Base-by-base conservation (phyloP, 2,329 filamentous ascomycete species). In the Fusarium abutilonis region DNA sequence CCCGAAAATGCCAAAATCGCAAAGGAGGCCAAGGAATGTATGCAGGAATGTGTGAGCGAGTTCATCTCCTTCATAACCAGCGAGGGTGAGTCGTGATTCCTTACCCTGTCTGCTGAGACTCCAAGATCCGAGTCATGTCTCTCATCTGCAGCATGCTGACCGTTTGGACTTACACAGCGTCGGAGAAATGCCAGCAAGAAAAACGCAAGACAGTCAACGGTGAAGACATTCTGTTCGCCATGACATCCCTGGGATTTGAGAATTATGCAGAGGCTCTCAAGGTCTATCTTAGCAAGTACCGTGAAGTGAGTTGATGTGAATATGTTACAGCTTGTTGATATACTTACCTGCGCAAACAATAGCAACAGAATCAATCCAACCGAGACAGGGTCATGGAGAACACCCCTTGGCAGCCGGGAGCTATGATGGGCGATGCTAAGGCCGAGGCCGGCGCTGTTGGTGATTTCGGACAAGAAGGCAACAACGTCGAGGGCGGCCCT, bases 11-110 rank as follows among this genome's bases (percentile, higher is more conserved):
- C 95, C 69, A 99, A 99, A 80, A 99, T 99, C 61, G 93, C 93
- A 58, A 99, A 99, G 76, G 95, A 99, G 76, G 95, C 95, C 52
- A 99, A 99, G 78, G 95, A 99, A 77, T 99, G 95, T 80, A 98
- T 99, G 95, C 95, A 99, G 78, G 95, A 99, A 78, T 99, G 95
- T 75, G 95, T 99, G 56, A 97, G 93, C 87, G 95, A 99, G 80
- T 99, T 99, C 78, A 99, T 99, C 82, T 97, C 92, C 7, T 99
- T 99, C 83, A 98, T 99, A 75, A 99, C 95, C 32, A 98, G 94
- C 77, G 95, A 99, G 85, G 95, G 95, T 97, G 77, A 74, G 90
- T 81, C 46, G 17, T 32, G 42, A 10, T 48, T 31, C 14, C 23
- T 47, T 48, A 14, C 41, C 23, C 15, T 26, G 23, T 26, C 36